Evolutionary conservation across 768 basidiomycete species (phyloP).

Genomic region (Strobilomyces echinocephalus): DNA sequence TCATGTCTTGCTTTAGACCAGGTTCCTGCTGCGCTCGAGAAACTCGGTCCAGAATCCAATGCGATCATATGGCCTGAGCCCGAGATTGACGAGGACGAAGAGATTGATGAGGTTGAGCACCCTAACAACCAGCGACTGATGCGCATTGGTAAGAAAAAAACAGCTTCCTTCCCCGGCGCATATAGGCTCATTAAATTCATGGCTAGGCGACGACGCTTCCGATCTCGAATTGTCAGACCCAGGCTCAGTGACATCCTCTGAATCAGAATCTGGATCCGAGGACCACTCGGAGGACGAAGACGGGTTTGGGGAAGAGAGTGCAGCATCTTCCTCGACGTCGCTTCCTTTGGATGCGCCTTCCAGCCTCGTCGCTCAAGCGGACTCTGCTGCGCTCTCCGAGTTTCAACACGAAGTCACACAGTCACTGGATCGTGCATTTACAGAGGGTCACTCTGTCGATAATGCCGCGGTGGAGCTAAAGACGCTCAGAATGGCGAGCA

Average conservation of each 20-base stretch:
- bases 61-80: constrained; percentile 79
- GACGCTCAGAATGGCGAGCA: constrained; percentile 94
- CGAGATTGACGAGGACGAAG: constrained; percentile 57
- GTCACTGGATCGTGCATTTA: constrained; percentile 87
- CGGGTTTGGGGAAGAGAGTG: constrained; percentile 29
- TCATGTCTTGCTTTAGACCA: constrained; percentile 39
- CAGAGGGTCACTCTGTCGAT: constrained; percentile 86
- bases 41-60: constrained; percentile 66
- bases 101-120: constrained; percentile 54
- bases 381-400: constrained; percentile 53
- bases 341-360: constrained; percentile 39
- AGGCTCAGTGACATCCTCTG: constrained; percentile 51
- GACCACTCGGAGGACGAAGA: constrained; percentile 40
- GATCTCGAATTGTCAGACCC: constrained; percentile 61
- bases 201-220: constrained; percentile 50
- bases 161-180: background rate
- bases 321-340: constrained; percentile 47
- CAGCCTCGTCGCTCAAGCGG: constrained; percentile 34
- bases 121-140: constrained; percentile 71
- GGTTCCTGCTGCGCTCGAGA: constrained; percentile 36
- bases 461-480: constrained; percentile 93
- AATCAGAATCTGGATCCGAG: constrained; percentile 40
- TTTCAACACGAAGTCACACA: constrained; percentile 74
- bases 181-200: constrained; percentile 1
- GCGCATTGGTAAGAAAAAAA: constrained; percentile 54